phyloP scores from a whole-genome alignment of 2,329 filamentous ascomycete genomes.

The Aspergillus jensenii region DNA sequence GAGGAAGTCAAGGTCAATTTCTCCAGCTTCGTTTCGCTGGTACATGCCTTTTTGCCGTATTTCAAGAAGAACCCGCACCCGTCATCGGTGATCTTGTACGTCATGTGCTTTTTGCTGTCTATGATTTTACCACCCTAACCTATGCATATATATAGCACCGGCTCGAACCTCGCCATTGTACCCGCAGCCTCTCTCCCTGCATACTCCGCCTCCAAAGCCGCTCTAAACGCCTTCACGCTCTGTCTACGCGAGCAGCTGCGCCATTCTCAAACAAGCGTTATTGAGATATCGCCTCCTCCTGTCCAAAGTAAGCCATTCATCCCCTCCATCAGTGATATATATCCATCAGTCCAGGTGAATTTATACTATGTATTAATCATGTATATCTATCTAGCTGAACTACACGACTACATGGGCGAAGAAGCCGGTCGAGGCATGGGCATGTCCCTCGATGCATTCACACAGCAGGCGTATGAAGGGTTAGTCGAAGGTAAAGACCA shows the following conservation, averaged over 20 bases:
- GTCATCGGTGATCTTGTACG: slow-evolving; percentile 6
- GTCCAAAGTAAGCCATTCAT: slow-evolving; percentile 34
- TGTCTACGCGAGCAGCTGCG: slow-evolving; percentile 47
- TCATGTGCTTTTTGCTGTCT: neutral
- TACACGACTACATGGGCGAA: slow-evolving; percentile 50
- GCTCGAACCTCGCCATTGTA: slow-evolving; percentile 49
- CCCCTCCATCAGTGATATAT: neutral
- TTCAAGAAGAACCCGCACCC: slow-evolving; percentile 31
- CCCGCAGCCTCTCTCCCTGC: slow-evolving; percentile 49
- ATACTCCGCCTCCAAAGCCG: slow-evolving; percentile 57
- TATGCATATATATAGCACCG: slow-evolving; percentile 30
- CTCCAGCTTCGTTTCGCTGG: neutral
- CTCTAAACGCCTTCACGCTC: slow-evolving; percentile 50
- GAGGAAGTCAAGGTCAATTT: slow-evolving; percentile 30
- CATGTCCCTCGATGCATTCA: slow-evolving; percentile 51
- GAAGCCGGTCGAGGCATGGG: slow-evolving; percentile 38
- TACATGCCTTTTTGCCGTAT: slow-evolving; percentile 5
- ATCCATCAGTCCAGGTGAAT: neutral
- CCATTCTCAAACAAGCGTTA: slow-evolving; percentile 32
- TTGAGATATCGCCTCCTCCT: slow-evolving; percentile 50
- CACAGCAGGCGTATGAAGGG: slow-evolving; percentile 47
- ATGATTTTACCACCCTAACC: neutral
- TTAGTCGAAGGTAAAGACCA: slow-evolving; percentile 45
- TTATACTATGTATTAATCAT: neutral
- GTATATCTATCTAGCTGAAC: slow-evolving; percentile 40